Conservation (phyloP, 805 yeast genomes). For the Saccharomycopsis synnaedendra region DNA sequence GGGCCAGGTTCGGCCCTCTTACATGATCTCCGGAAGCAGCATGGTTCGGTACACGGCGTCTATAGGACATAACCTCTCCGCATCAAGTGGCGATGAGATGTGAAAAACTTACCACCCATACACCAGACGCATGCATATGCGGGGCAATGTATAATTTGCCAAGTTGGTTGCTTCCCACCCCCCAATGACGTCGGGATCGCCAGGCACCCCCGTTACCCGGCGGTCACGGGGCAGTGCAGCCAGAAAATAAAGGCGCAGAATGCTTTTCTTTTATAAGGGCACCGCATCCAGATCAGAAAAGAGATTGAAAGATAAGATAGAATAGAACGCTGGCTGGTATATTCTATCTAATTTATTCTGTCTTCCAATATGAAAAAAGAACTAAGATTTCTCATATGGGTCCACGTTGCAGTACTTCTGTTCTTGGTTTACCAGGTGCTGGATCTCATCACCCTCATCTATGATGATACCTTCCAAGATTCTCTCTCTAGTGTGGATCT, state of each 20-base stretch:
- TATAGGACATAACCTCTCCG: constrained; percentile 15
- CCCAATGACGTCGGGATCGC: too few species aligned
- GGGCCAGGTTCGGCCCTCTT: constrained; percentile 66
- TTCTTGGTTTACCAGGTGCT: constrained; percentile 51
- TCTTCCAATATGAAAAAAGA: constrained; percentile 37
- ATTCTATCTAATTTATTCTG: background rate
- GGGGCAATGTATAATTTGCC: too few species aligned
- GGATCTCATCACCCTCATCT: constrained; percentile 62
- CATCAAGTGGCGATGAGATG: background rate
- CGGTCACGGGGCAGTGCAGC: too few species aligned
- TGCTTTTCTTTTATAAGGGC: too few species aligned
- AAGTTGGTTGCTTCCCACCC: too few species aligned
- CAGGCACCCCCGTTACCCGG: too few species aligned
- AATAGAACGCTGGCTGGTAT: too few species aligned
- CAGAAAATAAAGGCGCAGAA: too few species aligned
- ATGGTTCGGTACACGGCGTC: constrained; percentile 8
- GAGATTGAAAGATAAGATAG: too few species aligned
- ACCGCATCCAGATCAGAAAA: too few species aligned
- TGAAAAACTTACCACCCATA: background rate
- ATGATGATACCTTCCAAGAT: constrained; percentile 59
- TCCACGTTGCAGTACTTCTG: constrained; percentile 42
- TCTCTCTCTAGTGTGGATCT: constrained; percentile 54
- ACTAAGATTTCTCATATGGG: constrained; percentile 45
- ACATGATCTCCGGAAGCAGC: constrained; percentile 18
- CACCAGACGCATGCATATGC: background rate